Base-by-base conservation (phyloP, 2,329 filamentous ascomycete genomes). In the Penicillium sp. region DNA sequence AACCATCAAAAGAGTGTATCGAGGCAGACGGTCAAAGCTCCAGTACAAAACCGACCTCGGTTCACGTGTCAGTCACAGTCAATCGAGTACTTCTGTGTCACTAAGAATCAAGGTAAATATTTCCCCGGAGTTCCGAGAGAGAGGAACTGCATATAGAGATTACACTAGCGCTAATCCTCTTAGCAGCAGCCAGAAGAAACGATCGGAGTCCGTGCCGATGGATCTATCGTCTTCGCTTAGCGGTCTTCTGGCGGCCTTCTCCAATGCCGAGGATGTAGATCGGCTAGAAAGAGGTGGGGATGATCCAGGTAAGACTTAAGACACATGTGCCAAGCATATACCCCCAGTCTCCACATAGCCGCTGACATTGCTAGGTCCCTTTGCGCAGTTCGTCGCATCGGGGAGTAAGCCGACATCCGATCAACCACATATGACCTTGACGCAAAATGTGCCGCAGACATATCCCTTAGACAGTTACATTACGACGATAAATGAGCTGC, bases 251-350 rank as follows among this genome's bases (percentile, higher is more conserved):
- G 35, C 42, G 49, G 55, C 49, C 13, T 57, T 57, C 17, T 53
- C 55, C n/a, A 57, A 57, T 48, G 43, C 55, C 49, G 55, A 57
- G 42, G 55, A 53, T 53, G 49, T 57, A 48, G 55, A 57, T 53
- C 49, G 36, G 27, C 7, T 53, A 4, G 43, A 57, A n/a, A 21
- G 13, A 6, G 36, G 49, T 10, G 29, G 35, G 36, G 27, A 21
- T 36, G 23, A 19, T 12, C 27, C 19, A 53, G 49, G 55, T 57
- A 53, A 17, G 49, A 21, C 2, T 33, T 53, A 48, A 4, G 49
- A 35, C 9, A 41, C 12, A 13, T n/a, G 21, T 23, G 23, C 25
- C 39, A 52, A 55, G 47, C 23, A 35, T 17, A 38, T 23, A 7
- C 6, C 8, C 41, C 38, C 5, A 10, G 4, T 31, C 3, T 29